Base-by-base conservation (phyloP, 2,329 filamentous ascomycete genomes). In the Microcera coccophila region DNA sequence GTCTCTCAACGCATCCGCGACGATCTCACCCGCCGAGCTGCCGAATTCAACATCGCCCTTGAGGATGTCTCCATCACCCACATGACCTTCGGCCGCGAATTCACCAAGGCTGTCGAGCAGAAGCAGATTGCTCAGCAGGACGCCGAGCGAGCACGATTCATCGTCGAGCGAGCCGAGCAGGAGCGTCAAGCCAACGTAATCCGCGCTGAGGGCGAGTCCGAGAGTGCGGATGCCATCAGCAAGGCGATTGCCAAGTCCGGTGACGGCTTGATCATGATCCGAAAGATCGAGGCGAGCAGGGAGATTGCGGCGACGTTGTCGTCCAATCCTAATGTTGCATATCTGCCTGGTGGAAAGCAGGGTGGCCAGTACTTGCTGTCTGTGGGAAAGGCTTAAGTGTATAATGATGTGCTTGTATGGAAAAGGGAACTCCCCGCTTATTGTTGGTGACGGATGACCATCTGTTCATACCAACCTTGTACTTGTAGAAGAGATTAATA, bases 41-140 rank as follows among this genome's bases (percentile, higher is more conserved):
- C 84, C 62, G 93, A 98, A 70, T 98, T 98, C 82, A 95, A 98
- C 78, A 98, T 98, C 64, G 89, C 90, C 20, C 87, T 98, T 41
- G 93, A 98, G 72, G 93, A 98, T 64, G 93, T 98, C 47, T 95
- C 89, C 64, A 98, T 98, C 70, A 98, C 93, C 49, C 93, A 98
- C 79, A 98, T 98, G 93, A 98, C 93, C 40, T 98, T 98, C 66
- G 93, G 93, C 58, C 91, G 91, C 70, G 93, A 98, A 72, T 98
- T 98, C 78, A 98, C 93, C 48, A 87, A 88, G 70, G 93, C 93
- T 53, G 93, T 98, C 61, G 93, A 98, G 75, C 93, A 98, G 81
- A 98, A 98, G 83, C 93, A 98, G 78, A 98, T 98, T 68, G 93
- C 93, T 42, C 93, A 98, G 74, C 93, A 98, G 72, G 93, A 98